Base-by-base conservation (phyloP, 2,329 filamentous ascomycete species). In the Aaosphaeria pasadenensis region DNA sequence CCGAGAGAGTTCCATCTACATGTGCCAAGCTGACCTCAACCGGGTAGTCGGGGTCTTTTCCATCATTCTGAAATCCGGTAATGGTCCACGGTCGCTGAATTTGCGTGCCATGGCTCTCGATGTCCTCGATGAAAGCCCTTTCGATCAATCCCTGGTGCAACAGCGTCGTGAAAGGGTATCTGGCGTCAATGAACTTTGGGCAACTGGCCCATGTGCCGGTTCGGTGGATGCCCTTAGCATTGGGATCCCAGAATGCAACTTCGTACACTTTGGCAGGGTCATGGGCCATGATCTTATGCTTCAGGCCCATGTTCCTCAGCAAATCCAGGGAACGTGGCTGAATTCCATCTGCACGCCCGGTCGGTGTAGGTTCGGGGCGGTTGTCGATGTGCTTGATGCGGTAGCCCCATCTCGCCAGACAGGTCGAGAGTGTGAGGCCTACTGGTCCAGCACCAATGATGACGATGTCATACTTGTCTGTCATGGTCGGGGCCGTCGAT, bases 331-430 rank as follows among this genome's bases (percentile, higher is more conserved):
- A 95, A 36, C 91, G 85, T 35, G 91, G 91, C 73, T 96, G 91
- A 49, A 96, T 95, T 53, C 90, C 91, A 71, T 96, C 91, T 47
- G 91, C 91, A 55, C 91, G 88, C 45, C 91, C 91, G 17, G 90
- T 95, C 2, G 83, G 76, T 9, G 91, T 96, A 11, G 91, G 91
- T 62, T 92, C 88, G 2, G 89, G 78, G 50, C 91, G 82, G 72
- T 95, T 95, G 74, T 96, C 91, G 64, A 96, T 90, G 73, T 96
- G 90, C 77, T 92, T 95, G 71, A 96, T 89, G 70, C 84, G 90
- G 78, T 96, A 96, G 17, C 91, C 91, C 89, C 91, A 96, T 75
- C 91, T 81, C 51, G 89, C 88, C 52, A 96, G 81, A 66, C 88
- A 92, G 30, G 91, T 91, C 6, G 90, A 94, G 28, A 96, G 80